Evolutionary conservation across 768 basidiomycete genomes (phyloP), one percentile per base, ranked within the genome.

Genomic region (Bullera alba): DNA sequence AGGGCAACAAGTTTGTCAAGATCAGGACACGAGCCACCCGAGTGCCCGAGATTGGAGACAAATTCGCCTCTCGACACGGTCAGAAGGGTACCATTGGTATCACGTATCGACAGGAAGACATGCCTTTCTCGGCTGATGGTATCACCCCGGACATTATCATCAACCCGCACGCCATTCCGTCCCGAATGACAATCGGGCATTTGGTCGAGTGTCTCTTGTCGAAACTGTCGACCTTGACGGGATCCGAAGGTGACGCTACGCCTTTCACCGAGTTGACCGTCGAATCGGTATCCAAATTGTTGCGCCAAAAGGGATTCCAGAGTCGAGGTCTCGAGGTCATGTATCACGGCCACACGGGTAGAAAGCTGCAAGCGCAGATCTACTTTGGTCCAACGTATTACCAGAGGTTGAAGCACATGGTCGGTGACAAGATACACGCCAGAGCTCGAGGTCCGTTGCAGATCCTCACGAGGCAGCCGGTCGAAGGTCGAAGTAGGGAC

Each of bases 71-170:
- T 41, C 87, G 95, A 67, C 95, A 99, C 68, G 95, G 95, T 65
- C 95, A 99, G 76, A 99, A 99, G 77, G 95, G 95, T 74, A 99
- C 95, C 8, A 93, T 97, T 56, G 95, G 95, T 75, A 95, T 99
- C 74, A 96, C 93, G 0, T 99, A 99, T 70, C 88, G 95, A 45
- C 95, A 97, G 73, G 95, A 99, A 73, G 95, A 99, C 70, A 97
- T 99, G 95, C 95, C 95, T 26, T 99, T 97, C 77, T 93, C 91
- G 2, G 83, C 84, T 2, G 91, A 97, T 69, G 95, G 95, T 51
- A 89, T 96, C 63, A 87, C 87, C 1, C 95, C 95, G 8, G 95
- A 99, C 72, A 79, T 99, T 64, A 81, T 99, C 76, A 99, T 99
- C 75, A 99, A 99, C 67, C 95, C 95, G 32, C 95, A 99, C 73